phyloP scores from a whole-genome alignment of 768 basidiomycete genomes.

The Auricularia heimuer region DNA sequence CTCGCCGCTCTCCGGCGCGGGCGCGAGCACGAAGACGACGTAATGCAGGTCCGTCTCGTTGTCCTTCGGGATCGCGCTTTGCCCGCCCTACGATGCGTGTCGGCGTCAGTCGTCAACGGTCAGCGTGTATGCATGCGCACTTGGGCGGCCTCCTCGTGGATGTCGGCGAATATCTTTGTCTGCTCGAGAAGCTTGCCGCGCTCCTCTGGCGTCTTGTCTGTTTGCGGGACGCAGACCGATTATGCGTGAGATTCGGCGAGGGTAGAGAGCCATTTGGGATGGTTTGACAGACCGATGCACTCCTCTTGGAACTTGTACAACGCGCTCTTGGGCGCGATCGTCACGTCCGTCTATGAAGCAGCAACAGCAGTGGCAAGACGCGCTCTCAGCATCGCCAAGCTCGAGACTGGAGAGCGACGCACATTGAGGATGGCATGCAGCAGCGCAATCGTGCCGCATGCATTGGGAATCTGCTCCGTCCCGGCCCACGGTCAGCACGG shows the following conservation, averaged over 20 bases:
- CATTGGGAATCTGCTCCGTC: conserved; percentile 57
- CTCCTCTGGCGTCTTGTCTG: conserved; percentile 61
- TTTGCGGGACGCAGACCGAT: not conserved
- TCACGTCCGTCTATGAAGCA: conserved; percentile 41
- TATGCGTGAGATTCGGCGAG: not conserved
- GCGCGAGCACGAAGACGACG: conserved; percentile 73
- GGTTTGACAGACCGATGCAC: conserved; percentile 38
- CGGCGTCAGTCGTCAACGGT: not conserved
- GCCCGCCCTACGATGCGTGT: not conserved
- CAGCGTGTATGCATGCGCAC: not conserved
- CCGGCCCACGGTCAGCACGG: not conserved
- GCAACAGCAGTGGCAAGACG: not conserved
- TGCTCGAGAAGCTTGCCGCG: conserved; percentile 68
- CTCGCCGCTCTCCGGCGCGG: conserved; percentile 23
- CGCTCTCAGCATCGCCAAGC: not conserved
- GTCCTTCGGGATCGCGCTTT: conserved; percentile 40
- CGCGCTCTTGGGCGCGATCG: conserved; percentile 45
- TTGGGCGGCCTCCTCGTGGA: conserved; percentile 58
- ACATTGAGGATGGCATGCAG: conserved; percentile 80
- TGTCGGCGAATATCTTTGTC: conserved; percentile 63
- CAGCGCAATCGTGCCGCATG: conserved; percentile 82
- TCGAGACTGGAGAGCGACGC: conserved; percentile 14
- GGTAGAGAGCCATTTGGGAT: no score
- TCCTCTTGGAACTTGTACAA: conserved; percentile 57
- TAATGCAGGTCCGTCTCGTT: conserved; percentile 76